phyloP scores from a whole-genome alignment of 2,329 filamentous ascomycete species.

The Zymoseptoria ardabiliae region DNA sequence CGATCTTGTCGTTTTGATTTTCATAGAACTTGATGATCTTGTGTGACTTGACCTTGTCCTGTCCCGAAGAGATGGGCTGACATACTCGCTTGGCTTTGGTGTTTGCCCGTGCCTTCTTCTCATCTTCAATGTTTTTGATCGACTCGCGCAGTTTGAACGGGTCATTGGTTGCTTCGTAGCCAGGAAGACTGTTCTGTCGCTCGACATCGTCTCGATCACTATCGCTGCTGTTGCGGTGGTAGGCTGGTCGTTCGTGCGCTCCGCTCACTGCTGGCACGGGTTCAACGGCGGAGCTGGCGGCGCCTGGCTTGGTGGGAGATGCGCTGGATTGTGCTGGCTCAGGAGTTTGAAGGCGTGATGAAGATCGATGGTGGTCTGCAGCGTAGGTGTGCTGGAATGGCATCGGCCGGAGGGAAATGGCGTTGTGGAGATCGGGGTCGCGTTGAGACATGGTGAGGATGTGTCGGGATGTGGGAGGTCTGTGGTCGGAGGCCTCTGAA shows the following conservation, averaged over 20 bases:
- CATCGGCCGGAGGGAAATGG: constrained; percentile 42
- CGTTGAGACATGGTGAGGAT: constrained; percentile 16
- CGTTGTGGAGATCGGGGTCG: constrained; percentile 42
- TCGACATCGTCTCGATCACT: constrained; percentile 34
- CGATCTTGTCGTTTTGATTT: constrained; percentile 85
- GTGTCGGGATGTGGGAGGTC: background rate
- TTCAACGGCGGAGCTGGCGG: constrained; percentile 19
- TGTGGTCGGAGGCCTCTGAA: background rate
- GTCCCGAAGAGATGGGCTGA: constrained; percentile 37
- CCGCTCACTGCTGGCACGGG: constrained; percentile 23
- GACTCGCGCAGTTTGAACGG: constrained; percentile 71
- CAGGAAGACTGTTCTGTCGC: constrained; percentile 45
- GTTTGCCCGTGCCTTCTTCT: constrained; percentile 71
- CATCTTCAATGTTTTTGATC: constrained; percentile 70
- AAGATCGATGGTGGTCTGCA: constrained; percentile 24
- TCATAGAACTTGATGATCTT: constrained; percentile 78
- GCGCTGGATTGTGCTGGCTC: constrained; percentile 18
- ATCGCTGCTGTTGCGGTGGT: constrained; percentile 24
- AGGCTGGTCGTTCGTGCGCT: constrained; percentile 27
- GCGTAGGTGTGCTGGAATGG: constrained; percentile 34
- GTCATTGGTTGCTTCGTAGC: constrained; percentile 60
- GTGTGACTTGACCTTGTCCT: constrained; percentile 39
- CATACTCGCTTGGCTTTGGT: constrained; percentile 62
- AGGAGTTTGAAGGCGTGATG: constrained; percentile 14
- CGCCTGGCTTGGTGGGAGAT: constrained; percentile 16